Base-by-base conservation (phyloP, 2,329 filamentous ascomycete genomes). In the Hymenoscyphus scutula region DNA sequence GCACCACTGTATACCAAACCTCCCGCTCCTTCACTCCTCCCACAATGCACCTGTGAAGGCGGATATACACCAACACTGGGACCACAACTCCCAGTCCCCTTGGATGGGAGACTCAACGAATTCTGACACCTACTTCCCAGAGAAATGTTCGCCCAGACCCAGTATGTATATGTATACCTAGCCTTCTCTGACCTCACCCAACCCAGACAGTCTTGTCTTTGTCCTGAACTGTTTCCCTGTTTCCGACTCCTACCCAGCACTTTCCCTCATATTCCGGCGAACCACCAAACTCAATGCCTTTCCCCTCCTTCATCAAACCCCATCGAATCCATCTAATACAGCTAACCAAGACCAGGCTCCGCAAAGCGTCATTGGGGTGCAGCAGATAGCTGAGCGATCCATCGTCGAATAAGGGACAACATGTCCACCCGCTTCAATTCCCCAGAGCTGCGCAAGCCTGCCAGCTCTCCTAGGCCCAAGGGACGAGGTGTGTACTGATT, bases 391-490 rank as follows among this genome's bases (percentile, higher is more conserved):
- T 68, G 67, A 64, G 64, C 59, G 48, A 58, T 64, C 55, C 53
- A 65, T n/a, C n/a, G n/a, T 29, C 60, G 57, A 53, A 13, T 56
- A 58, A 61, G 64, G 61, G 65, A 64, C 34, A 73, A 75, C 72
- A 70, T 71, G 32, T 65, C 74, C 37, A 67, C 73, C 56, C 68
- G 73, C 61, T 74, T 74, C 65, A 68, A 64, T 48, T 69, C 70
- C 30, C 68, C 71, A 27, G 71, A 75, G 62, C 62, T 71, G 62
- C 72, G 72, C 54, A 75, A 74, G 66, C 70, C 72, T 55, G 79
- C 83, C 67, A 81, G 81, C 67, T 85, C 83, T 63, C 83, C 83
- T 45, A 80, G 82, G 74, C 80, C 82, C 30, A 86, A 84, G 73
- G 79, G 78, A 69, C 80, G 82, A 76, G 82, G 82, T 82, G 75